phyloP scores from a whole-genome alignment of 2,329 filamentous ascomycete species.

The Ramichloridium luteum region DNA sequence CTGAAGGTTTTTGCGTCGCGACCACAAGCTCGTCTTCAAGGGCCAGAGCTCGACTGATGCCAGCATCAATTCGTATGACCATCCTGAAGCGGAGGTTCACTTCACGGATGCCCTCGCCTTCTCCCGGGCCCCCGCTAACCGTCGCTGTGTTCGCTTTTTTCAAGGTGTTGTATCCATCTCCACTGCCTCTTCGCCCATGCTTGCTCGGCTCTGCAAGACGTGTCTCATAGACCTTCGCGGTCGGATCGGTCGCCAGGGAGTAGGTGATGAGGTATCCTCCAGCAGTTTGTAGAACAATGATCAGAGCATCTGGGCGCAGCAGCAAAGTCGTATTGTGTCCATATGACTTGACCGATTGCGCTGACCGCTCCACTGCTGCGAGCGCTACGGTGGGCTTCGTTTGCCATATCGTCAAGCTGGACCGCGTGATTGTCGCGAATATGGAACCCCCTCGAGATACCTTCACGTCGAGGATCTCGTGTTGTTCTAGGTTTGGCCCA shows the following conservation, averaged over 20 bases:
- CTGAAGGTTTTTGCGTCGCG: conserved; percentile 78
- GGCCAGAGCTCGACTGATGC: conserved; percentile 75
- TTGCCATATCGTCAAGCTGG: conserved; percentile 90
- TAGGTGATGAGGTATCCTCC: conserved; percentile 89
- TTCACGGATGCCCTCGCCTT: conserved; percentile 71
- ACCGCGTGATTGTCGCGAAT: conserved; percentile 77
- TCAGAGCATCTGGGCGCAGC: conserved; percentile 80
- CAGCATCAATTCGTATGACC: conserved; percentile 96
- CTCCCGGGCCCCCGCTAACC: conserved; percentile 54
- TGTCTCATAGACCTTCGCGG: conserved; percentile 73
- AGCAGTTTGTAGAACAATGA: conserved; percentile 79
- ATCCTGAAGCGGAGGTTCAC: conserved; percentile 87
- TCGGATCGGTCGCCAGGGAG: conserved; percentile 72
- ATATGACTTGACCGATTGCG: conserved; percentile 66
- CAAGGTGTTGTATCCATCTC: conserved; percentile 22
- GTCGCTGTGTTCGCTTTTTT: conserved; percentile 11
- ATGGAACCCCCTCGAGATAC: conserved; percentile 68
- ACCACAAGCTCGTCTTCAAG: conserved; percentile 88
- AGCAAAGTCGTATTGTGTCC: conserved; percentile 75
- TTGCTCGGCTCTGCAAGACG: conserved; percentile 50
- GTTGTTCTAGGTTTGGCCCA: conserved; percentile 4
- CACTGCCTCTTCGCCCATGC: conserved; percentile 40
- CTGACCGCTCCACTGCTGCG: conserved; percentile 71
- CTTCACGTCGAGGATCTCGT: conserved; percentile 56
- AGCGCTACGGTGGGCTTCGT: conserved; percentile 84